Percentiles rank a stretch among this genome's conserved stretches.
Evolutionary conservation across 2,329 filamentous ascomycete genomes (phyloP).

Genomic region (Herpotrichia juniperi): DNA sequence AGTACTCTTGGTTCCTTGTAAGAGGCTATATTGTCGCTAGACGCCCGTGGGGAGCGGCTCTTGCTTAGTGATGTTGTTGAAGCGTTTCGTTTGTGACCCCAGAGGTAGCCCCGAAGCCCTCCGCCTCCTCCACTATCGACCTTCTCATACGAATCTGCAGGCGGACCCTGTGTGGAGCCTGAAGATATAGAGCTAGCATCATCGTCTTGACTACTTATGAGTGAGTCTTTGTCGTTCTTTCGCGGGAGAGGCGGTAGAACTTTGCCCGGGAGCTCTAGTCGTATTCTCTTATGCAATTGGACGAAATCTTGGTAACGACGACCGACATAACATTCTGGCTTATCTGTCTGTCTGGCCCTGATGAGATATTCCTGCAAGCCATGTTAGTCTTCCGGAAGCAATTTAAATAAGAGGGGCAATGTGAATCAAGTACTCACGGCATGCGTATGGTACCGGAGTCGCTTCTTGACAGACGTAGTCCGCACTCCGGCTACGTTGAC

Average conservation of each 20-base stretch:
- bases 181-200: slow-evolving; percentile 84
- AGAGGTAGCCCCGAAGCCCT: slow-evolving; percentile 53
- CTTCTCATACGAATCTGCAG: slow-evolving; percentile 43
- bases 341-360: slow-evolving; percentile 78
- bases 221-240: slow-evolving; percentile 85
- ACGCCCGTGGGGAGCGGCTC: slow-evolving; percentile 38
- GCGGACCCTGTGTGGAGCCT: slow-evolving; percentile 69
- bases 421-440: slow-evolving; percentile 65
- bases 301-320: slow-evolving; percentile 89
- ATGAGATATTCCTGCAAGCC: slow-evolving; percentile 80
- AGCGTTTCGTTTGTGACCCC: slow-evolving; percentile 48
- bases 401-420: background rate
- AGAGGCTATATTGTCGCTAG: slow-evolving; percentile 30
- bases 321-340: slow-evolving; percentile 78
- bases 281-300: slow-evolving; percentile 77
- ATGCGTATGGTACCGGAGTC: slow-evolving; percentile 88
- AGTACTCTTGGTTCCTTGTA: slow-evolving; percentile 61
- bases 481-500: slow-evolving; percentile 92
- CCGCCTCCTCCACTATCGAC: slow-evolving; percentile 31
- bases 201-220: slow-evolving; percentile 66
- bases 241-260: slow-evolving; percentile 83
- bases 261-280: slow-evolving; percentile 87
- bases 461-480: slow-evolving; percentile 79
- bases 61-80: slow-evolving; percentile 47
- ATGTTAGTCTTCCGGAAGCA: no score